Base-by-base conservation (phyloP, 192 early-diverging fungal species). In the Thoreauomyces humboldtii region DNA sequence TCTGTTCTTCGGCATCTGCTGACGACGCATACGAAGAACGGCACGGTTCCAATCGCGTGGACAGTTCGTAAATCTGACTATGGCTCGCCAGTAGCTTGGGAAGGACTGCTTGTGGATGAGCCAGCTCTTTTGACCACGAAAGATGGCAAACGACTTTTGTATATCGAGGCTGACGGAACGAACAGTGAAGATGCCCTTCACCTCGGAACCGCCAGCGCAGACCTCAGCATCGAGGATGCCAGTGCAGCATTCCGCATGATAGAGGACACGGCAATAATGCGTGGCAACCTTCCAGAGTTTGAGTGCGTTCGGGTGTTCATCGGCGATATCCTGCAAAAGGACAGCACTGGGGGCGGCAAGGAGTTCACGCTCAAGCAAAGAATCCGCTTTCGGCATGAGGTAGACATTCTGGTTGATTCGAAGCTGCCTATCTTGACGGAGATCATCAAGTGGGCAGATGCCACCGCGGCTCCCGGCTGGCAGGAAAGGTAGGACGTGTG, bases 171-270 rank as follows among this genome's bases (percentile, higher is more conserved):
- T 14, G 62, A 64, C 35, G 48, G 48, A 15, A 64, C 62, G 36
- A 64, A 55, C 21, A 64, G 62, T 33, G 62, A 64, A 34, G 62
- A 64, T 53, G 62, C 62, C 25, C 34, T 64, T 7, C 45, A 50
- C 4, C 27, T 64, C 14, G 62, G 62, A 3, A 64, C 62, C 17
- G 47, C 17, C 17, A 53, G 48, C 17, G 48, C 48, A 17, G 62
- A 64, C 32, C 50, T 64, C 21, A 37, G 48, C 21, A 22, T 64
- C 4, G 62, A 64, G n/a, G 62, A 64, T 37, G 62, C 62, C 17
- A 55, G 62, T 53, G 62, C 62, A 9, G 62, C 62, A 9, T 64
- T 52, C 7, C 62, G 62, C 1, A 64, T 64, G 62, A 56, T 64
- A 21, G 62, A 64, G 53, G 62, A 64, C 36, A 21, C 32, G 2